phyloP scores from a whole-genome alignment of 495 filamentous ascomycete species.

The Aspergillus coremiiformis region DNA sequence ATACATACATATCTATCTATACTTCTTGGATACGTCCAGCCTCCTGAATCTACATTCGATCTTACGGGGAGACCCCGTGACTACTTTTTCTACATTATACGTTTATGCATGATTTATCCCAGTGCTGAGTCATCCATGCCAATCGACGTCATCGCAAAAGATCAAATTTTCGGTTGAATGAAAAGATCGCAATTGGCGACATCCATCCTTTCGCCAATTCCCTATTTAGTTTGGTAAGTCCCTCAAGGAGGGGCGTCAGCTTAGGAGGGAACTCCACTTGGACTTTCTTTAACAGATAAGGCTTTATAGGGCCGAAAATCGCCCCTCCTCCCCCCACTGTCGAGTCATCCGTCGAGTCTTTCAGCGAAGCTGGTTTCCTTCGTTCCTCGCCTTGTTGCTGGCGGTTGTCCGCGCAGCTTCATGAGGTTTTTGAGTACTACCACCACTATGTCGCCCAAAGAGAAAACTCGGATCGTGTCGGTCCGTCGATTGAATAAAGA shows the following conservation, averaged over 20 bases:
- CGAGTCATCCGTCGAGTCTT: background rate
- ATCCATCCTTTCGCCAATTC: background rate
- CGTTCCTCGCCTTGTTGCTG: slow-evolving; percentile 25
- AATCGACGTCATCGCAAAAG: slow-evolving; percentile 21
- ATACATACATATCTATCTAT: background rate
- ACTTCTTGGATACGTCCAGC: background rate
- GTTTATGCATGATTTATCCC: too few relatives aligned
- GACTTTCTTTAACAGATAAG: background rate
- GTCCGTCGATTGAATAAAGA: slow-evolving; percentile 35
- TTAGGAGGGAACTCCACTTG: background rate
- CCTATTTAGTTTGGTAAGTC: slow-evolving; percentile 5
- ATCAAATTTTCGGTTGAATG: slow-evolving; percentile 9
- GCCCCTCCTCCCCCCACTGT: background rate
- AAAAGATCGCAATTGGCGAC: background rate
- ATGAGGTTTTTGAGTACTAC: slow-evolving; percentile 22
- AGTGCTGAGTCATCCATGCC: slow-evolving; percentile 18
- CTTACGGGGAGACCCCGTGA: background rate
- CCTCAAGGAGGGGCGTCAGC: background rate
- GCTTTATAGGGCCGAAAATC: background rate
- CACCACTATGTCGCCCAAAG: slow-evolving; percentile 13
- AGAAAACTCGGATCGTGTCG: slow-evolving; percentile 33
- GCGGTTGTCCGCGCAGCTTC: slow-evolving; percentile 29
- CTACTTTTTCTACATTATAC: too few relatives aligned
- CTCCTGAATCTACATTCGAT: background rate
- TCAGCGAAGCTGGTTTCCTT: slow-evolving; percentile 28